phyloP scores from a whole-genome alignment of 192 early-diverging fungal species.

The Backusella liffmaniae region DNA sequence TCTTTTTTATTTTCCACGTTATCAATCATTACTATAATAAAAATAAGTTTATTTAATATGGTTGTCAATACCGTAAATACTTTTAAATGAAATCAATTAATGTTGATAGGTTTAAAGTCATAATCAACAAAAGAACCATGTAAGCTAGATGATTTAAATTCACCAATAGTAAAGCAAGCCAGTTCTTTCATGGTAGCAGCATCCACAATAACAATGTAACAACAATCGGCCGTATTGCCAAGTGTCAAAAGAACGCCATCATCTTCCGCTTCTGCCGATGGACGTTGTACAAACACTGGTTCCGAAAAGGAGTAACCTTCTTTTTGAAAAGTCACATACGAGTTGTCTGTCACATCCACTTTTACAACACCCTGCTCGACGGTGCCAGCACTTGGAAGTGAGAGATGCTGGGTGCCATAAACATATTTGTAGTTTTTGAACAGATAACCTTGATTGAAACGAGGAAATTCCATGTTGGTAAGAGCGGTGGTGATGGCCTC shows the following conservation, averaged over 20 bases:
- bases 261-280: conserved; percentile 45
- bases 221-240: conserved; percentile 30
- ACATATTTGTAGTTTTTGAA: not conserved
- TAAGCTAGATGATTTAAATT: not conserved
- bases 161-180: conserved; percentile 43
- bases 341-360: not conserved
- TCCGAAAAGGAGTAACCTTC: conserved; percentile 32
- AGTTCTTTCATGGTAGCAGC: conserved; percentile 48
- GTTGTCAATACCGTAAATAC: no score
- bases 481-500: not conserved
- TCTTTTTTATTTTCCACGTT: no score
- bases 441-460: not conserved
- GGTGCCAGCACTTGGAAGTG: not conserved
- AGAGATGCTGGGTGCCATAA: not conserved
- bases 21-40: no score
- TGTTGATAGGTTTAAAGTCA: not conserved
- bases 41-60: not conserved
- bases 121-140: conserved; percentile 20
- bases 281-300: conserved; percentile 53
- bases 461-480: not conserved
- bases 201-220: conserved; percentile 50
- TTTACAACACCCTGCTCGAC: not conserved
- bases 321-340: not conserved
- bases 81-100: not conserved
- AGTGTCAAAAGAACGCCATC: conserved; percentile 58